Percentiles rank a stretch among this genome's conserved stretches.
These are phyloP conservation scores for Omphalotus olearius DNA, from an alignment of 1,284 basidiomycete species.

Conservation along the genomic window DNA sequence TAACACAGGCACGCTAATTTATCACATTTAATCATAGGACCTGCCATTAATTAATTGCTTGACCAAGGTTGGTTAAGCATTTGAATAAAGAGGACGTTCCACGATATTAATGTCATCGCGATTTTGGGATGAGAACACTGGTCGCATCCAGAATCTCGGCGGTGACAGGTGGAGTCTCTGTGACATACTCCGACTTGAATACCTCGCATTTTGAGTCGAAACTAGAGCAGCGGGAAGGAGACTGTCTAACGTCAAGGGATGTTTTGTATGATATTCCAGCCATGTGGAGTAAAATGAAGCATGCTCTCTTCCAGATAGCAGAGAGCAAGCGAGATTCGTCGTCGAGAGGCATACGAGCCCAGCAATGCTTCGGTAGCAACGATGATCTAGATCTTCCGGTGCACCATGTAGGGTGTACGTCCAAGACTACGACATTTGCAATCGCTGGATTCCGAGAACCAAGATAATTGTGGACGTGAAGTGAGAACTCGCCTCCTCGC, in stretches of 20 bases:
- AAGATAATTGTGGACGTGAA: constrained; percentile 55
- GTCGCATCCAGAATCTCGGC: no score
- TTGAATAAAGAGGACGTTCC: no score
- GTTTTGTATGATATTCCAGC: background rate
- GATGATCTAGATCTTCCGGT: constrained; percentile 36
- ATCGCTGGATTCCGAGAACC: constrained; percentile 54
- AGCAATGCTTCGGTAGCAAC: constrained; percentile 35
- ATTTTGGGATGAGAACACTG: no score
- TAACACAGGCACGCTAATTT: no score
- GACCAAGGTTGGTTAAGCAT: background rate
- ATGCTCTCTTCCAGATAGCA: background rate
- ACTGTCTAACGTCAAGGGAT: background rate
- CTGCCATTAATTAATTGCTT: background rate
- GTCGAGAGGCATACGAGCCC: constrained; percentile 41
- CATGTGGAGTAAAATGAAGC: constrained; percentile 2
- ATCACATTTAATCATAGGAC: no score
- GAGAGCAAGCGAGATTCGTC: background rate
- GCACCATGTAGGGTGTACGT: constrained; percentile 56
- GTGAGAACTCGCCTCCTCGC: constrained; percentile 52
- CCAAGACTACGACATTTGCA: constrained; percentile 42
- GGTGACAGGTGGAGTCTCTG: no score
- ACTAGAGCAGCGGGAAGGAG: background rate
- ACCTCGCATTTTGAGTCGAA: background rate
- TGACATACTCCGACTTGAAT: background rate
- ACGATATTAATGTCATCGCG: no score